Evolutionary conservation across 192 early-diverging fungal genomes (phyloP), one percentile per base, ranked within the genome.

Genomic region (Pilobolus umbonatus): DNA sequence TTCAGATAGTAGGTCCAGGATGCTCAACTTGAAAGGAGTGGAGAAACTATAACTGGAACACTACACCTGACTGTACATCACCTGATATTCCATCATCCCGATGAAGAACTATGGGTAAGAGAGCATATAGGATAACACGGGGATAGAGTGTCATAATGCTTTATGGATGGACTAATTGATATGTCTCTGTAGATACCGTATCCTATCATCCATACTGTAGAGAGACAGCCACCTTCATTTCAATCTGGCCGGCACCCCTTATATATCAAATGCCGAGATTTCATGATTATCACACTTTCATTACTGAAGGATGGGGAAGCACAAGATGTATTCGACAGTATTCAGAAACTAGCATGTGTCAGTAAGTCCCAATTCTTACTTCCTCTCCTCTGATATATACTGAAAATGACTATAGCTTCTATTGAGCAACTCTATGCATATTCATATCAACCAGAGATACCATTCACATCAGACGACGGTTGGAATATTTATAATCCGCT

Each of bases 381-480:
- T 11, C 10, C n/a, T n/a, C n/a, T n/a, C n/a, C n/a, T n/a, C n/a
- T n/a, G n/a, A n/a, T n/a, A n/a, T n/a, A n/a, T n/a, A n/a, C n/a
- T n/a, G n/a, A n/a, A n/a, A n/a, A 17, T 22, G 15, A 47, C 5
- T 45, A 36, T 58, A 92, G 83, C 69, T 15, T 84, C 82, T 5
- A 66, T 89, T 7, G 84, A 87, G 30, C 75, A 85, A 39, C 78
- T 94, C 17, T 92, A 89, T 63, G 92, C 93, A 5, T 96, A 91
- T 55, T 59, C 58, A 36, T 90, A 89, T 62, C 64, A 74, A 19
- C 82, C 80, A 7, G 47, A 38, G 24, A 67, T 68, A 34, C 62
- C 77, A 5, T 81, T 74, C 24, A 57, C 70, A 14, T 29, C 57
- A 2, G 57, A 29, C 2, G 64, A 75, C 51, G 87, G 85, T 0